These are phyloP conservation scores for Pisolithus tinctorius DNA, from an alignment of 768 basidiomycete genomes.

Conservation along the genomic window DNA sequence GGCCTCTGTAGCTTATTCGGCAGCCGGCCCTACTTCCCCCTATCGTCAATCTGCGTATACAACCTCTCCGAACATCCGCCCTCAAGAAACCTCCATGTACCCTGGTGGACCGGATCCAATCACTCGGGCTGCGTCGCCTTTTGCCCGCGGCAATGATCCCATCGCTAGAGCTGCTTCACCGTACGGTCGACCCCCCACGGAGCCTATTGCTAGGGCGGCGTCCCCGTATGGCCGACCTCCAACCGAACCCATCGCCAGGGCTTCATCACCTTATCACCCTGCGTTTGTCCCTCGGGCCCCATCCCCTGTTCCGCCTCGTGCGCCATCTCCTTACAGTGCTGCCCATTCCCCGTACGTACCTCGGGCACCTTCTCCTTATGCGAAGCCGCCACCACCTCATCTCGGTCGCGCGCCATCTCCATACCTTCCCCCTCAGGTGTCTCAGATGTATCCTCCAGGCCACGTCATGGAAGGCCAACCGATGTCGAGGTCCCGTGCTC, in stretches of 20 bases:
- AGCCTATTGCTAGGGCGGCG: slow-evolving; percentile 30
- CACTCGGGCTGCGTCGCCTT: slow-evolving; percentile 27
- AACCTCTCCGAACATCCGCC: slow-evolving; percentile 43
- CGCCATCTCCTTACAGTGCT: slow-evolving; percentile 25
- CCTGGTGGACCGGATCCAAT: slow-evolving; percentile 31
- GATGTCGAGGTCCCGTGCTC: slow-evolving; percentile 37
- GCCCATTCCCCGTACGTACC: slow-evolving; percentile 19
- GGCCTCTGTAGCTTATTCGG: slow-evolving; percentile 17
- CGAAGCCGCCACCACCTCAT: slow-evolving; percentile 14
- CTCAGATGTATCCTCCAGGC: slow-evolving; percentile 47
- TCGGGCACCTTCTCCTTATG: slow-evolving; percentile 17
- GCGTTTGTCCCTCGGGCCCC: neutral
- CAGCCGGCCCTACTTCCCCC: slow-evolving; percentile 30
- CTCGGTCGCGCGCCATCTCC: slow-evolving; percentile 26
- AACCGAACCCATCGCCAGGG: slow-evolving; percentile 18
- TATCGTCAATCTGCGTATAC: slow-evolving; percentile 28
- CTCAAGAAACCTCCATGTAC: slow-evolving; percentile 39
- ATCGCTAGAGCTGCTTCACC: slow-evolving; percentile 27
- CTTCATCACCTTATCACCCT: slow-evolving; percentile 23
- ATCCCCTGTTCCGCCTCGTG: slow-evolving; percentile 11
- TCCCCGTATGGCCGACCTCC: slow-evolving; percentile 11
- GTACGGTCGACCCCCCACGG: slow-evolving; percentile 31
- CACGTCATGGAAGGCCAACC: slow-evolving; percentile 53
- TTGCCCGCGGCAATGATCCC: slow-evolving; percentile 29
- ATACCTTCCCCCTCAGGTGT: slow-evolving; percentile 13